These are phyloP conservation scores for Dactylorhiza incarnata DNA, from an alignment of 106 monocot species.

Conservation along the genomic window DNA sequence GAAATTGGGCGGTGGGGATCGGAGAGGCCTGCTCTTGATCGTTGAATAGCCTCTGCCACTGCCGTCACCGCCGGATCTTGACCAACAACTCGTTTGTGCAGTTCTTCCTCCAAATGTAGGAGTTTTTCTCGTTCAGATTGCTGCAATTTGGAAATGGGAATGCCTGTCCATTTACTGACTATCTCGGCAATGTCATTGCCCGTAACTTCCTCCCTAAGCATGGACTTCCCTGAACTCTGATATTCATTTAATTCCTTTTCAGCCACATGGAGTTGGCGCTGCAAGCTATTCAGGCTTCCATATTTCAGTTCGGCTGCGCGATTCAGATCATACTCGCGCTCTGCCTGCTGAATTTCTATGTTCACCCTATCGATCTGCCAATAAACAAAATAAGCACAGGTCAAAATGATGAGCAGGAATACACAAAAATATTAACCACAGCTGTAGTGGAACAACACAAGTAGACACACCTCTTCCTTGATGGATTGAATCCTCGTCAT, in stretches of 20 bases:
- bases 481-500: constrained; percentile 91
- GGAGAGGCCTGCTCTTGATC: constrained; percentile 88
- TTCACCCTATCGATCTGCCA: constrained; percentile 95
- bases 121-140: constrained; percentile 96
- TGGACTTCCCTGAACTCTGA: constrained; percentile 80
- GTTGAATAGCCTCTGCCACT: constrained; percentile 94
- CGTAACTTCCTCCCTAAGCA: constrained; percentile 96
- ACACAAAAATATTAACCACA: not conserved
- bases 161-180: constrained; percentile 97
- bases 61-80: constrained; percentile 87
- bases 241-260: constrained; percentile 92
- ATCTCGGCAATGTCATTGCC: constrained; percentile 92
- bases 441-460: not conserved
- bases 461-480: constrained; percentile 80
- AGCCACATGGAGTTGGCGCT: constrained; percentile 67
- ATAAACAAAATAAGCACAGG: not conserved
- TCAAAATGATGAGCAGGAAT: not conserved
- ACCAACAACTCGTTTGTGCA: constrained; percentile 92
- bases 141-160: constrained; percentile 91
- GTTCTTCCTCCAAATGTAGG: constrained; percentile 84
- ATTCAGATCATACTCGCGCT: constrained; percentile 96
- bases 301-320: constrained; percentile 95
- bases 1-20: constrained; percentile 96
- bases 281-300: constrained; percentile 85
- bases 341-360: constrained; percentile 94